Evolutionary conservation across 495 filamentous ascomycete species (phyloP), one percentile per base, ranked within the genome.

Genomic region (Neurospora tetraspora): DNA sequence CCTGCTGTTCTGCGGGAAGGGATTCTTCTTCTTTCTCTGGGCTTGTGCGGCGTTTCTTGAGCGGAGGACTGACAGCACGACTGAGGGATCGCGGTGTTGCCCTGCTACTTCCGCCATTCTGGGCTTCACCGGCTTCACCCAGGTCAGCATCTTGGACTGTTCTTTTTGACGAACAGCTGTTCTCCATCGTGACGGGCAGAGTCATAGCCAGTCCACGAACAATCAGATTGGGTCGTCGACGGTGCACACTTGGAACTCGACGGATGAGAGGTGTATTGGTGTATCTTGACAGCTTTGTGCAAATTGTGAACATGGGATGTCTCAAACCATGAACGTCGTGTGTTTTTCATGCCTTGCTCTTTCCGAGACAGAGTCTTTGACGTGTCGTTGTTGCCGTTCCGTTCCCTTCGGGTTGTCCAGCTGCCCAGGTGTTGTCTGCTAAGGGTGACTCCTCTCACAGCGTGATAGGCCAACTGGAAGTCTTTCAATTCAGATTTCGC

Each of bases 61-160:
- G 70, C 0, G 83, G 83, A 36, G 84, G 84, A 47, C 82, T 85
- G 61, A 85, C 81, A 36, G 81, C 80, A 53, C 78, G 76, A 3
- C 78, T 77, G 40, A 85, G 77, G 9, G 83, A 82, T 18, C 7
- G 20, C 3, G 75, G 76, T 9, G 78, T 73, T 18, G 71, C 8
- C 14, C 68, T 72, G 11, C 38, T 18, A 37, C 18, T 45, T 18
- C 38, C 14, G 4, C 68, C 23, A 3, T 45, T 70, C 3, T 38
- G 70, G 16, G 37, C 59, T 39, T 68, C 34, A 39, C 65, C 16
- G 23, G 20, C 27, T 65, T 65, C 27, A 34, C 12, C 53, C 14
- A 34, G 3, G 2, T 65, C 53, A 18, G 2, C 11, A 34, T 65
- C 53, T 31, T 34, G 23, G 14, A 34, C 14, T 18, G 27, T 34